Conservation (phyloP, 2,329 filamentous ascomycete species). For the Claviceps paspali region DNA sequence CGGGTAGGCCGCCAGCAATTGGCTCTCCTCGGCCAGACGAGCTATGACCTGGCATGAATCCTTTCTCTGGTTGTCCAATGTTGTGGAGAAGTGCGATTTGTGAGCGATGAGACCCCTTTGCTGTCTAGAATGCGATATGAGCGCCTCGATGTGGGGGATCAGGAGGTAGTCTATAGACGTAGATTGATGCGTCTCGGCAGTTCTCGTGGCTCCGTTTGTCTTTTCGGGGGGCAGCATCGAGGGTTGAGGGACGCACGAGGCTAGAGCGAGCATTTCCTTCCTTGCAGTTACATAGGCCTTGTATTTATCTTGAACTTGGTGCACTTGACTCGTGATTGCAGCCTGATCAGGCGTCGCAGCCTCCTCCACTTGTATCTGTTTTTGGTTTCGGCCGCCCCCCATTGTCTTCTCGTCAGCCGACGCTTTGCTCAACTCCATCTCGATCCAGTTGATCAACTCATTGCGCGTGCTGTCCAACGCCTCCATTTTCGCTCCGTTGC, state of each 20-base stretch:
- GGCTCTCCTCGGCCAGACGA: constrained; percentile 45
- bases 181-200: constrained; percentile 7
- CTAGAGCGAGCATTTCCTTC: constrained; percentile 28
- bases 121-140: constrained; percentile 36
- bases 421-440: constrained; percentile 42
- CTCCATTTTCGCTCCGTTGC: constrained; percentile 27
- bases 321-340: constrained; percentile 24
- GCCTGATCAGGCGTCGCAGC: constrained; percentile 11
- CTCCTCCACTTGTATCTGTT: constrained; percentile 10
- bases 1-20: constrained; percentile 39
- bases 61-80: constrained; percentile 34
- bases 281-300: constrained; percentile 34
- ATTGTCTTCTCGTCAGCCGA: constrained; percentile 20
- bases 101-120: constrained; percentile 43
- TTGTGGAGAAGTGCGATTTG: constrained; percentile 38
- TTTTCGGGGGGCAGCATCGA: constrained; percentile 6
- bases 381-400: constrained; percentile 12
- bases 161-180: constrained; percentile 27
- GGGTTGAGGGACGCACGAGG: constrained; percentile 18
- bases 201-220: constrained; percentile 3
- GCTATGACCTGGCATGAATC: constrained; percentile 34
- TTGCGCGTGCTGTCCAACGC: constrained; percentile 41
- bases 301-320: constrained; percentile 38
- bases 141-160: constrained; percentile 38
- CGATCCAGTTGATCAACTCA: constrained; percentile 50